Conservation (phyloP, 2,329 filamentous ascomycete species). For the Xenoacremonium recifei region DNA sequence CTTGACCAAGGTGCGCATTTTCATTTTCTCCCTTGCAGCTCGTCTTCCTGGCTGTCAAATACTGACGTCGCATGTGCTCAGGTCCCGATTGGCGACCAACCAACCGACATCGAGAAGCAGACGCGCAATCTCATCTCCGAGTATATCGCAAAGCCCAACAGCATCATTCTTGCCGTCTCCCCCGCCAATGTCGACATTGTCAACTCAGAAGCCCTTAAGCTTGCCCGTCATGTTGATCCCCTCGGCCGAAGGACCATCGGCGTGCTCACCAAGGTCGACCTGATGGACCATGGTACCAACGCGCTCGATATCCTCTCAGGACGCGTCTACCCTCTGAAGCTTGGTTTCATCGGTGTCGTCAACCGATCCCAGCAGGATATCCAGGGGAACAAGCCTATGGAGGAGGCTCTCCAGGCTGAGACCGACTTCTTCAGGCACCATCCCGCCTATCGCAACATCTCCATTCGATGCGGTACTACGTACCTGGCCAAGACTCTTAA, state of each 20-base stretch:
- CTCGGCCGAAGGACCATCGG: conserved; percentile 94
- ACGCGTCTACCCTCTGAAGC: conserved; percentile 91
- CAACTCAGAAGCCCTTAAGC: conserved; percentile 95
- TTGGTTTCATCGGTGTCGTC: conserved; percentile 97
- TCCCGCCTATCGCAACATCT: conserved; percentile 95
- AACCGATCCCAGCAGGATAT: conserved; percentile 99
- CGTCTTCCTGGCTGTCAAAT: conserved; percentile 13
- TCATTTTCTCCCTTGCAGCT: conserved; percentile 9
- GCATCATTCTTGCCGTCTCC: conserved; percentile 93
- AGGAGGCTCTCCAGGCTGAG: conserved; percentile 87
- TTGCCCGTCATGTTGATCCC: conserved; percentile 94
- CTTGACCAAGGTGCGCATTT: conserved; percentile 74
- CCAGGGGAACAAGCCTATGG: conserved; percentile 89
- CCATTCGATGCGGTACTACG: conserved; percentile 87
- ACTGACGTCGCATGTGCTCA: conserved; percentile 32
- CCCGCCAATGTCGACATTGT: conserved; percentile 97
- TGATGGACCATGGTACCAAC: conserved; percentile 99
- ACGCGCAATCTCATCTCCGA: conserved; percentile 94
- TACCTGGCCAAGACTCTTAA: conserved; percentile 94
- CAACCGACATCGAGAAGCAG: conserved; percentile 97
- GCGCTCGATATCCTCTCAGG: conserved; percentile 97
- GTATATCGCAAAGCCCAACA: conserved; percentile 98
- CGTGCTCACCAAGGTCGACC: conserved; percentile 92
- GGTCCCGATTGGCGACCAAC: conserved; percentile 97
- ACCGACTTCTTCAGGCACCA: conserved; percentile 96